Conservation (phyloP, 2,329 filamentous ascomycete species). For the Lecanicillium sp. region DNA sequence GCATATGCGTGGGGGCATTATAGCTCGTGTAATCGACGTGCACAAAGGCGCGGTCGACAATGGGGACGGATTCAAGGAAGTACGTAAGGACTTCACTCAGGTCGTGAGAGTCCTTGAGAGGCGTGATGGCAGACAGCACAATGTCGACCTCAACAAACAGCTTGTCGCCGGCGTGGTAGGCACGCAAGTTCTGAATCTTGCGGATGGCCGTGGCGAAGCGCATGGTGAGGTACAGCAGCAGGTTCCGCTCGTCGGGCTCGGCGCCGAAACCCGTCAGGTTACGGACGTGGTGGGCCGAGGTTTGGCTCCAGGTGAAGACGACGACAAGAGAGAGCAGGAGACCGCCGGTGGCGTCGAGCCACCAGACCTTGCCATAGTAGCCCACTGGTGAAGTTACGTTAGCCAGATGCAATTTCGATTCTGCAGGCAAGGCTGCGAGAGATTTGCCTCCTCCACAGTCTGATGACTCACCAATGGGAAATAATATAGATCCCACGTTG, state of each 20-base stretch:
- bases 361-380: conserved; percentile 73
- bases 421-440: neutral
- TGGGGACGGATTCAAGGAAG: conserved; percentile 76
- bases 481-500: conserved; percentile 83
- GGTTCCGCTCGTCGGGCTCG: conserved; percentile 73
- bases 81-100: conserved; percentile 72
- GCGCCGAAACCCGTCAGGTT: conserved; percentile 76
- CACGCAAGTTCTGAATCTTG: conserved; percentile 77
- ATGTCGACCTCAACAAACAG: conserved; percentile 78
- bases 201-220: conserved; percentile 83
- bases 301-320: conserved; percentile 72
- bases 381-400: conserved; percentile 42
- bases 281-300: conserved; percentile 69
- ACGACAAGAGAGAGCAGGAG: conserved; percentile 72
- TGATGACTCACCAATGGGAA: conserved; percentile 57
- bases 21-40: conserved; percentile 60
- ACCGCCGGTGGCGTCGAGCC: conserved; percentile 75
- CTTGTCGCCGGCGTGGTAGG: conserved; percentile 81
- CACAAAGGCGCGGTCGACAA: conserved; percentile 67
- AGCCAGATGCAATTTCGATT: neutral
- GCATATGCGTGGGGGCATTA: conserved; percentile 55
- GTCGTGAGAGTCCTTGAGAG: conserved; percentile 75
- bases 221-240: conserved; percentile 87
- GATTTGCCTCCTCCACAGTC: neutral
- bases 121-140: conserved; percentile 70